Conservation (phyloP, 257 asterid genomes). For the Plantago elongata region DNA sequence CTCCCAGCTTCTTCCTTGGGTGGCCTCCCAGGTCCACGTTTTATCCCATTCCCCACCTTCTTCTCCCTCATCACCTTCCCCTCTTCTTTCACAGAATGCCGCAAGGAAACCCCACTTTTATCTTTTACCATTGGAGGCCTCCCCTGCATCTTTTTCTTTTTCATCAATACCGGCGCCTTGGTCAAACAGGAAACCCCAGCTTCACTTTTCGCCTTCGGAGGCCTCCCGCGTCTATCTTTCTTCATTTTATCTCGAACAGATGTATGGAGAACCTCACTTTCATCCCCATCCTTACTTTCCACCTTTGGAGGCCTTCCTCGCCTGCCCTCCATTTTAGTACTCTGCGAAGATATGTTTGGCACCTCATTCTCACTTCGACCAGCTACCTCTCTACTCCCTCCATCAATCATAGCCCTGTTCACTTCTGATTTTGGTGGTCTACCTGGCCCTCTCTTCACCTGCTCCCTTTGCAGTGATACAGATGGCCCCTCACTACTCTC, state of each 20-base stretch:
- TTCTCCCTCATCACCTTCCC: slow-evolving; percentile 3
- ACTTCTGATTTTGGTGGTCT: not conserved
- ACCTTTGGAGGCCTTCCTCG: slow-evolving; percentile 4
- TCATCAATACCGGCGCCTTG: not conserved
- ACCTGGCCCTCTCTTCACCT: not conserved
- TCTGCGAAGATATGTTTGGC: not conserved
- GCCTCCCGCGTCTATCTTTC: slow-evolving; percentile 34
- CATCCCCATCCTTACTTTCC: not conserved
- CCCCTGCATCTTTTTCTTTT: slow-evolving; percentile 10
- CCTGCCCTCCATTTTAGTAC: not conserved
- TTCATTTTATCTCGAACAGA: slow-evolving; percentile 14
- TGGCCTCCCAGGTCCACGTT: slow-evolving; percentile 35
- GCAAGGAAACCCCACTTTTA: slow-evolving; percentile 8
- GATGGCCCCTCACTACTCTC: not conserved
- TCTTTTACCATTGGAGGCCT: slow-evolving; percentile 18
- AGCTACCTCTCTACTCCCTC: not conserved
- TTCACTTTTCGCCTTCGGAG: slow-evolving; percentile 23
- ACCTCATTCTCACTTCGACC: not conserved
- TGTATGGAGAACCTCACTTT: slow-evolving; percentile 11
- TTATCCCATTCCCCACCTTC: slow-evolving; percentile 7
- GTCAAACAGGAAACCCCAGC: slow-evolving; percentile 15
- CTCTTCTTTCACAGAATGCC: slow-evolving; percentile 16
- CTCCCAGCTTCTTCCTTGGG: slow-evolving; percentile 20
- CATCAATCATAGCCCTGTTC: not conserved
- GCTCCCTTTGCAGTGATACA: not conserved